Evolutionary conservation across 345 rosid species (phyloP).

Genomic region (Arabidopsis suecica): DNA sequence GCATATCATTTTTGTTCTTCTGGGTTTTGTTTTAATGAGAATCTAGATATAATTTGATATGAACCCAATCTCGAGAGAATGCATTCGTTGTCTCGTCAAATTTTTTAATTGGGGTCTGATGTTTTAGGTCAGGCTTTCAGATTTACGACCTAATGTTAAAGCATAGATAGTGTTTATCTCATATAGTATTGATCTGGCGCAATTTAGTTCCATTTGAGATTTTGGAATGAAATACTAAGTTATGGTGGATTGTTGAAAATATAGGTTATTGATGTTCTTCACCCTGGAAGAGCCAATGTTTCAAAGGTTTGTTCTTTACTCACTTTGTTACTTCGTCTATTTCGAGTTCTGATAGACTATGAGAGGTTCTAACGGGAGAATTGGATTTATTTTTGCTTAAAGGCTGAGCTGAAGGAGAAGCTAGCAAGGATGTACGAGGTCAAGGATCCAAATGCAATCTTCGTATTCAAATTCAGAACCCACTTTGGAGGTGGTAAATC

Average conservation of each 20-base stretch:
- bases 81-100: not conserved
- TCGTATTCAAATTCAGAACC: constrained; percentile 95
- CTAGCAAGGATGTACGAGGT: constrained; percentile 82
- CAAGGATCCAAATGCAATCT: constrained; percentile 86
- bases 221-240: not conserved
- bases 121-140: not conserved
- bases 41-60: not conserved
- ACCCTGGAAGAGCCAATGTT: constrained; percentile 94
- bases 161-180: not conserved
- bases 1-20: not conserved
- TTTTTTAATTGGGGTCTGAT: not conserved
- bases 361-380: not conserved
- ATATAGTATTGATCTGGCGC: not conserved
- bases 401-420: constrained; percentile 95
- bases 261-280: constrained; percentile 94
- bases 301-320: constrained; percentile 63
- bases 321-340: not conserved
- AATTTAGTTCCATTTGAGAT: not conserved
- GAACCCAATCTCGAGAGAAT: not conserved
- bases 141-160: not conserved
- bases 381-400: not conserved
- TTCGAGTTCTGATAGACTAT: not conserved
- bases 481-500: constrained; percentile 99
- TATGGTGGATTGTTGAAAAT: constrained; percentile 6
- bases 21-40: not conserved